These are phyloP conservation scores for Vitis hybrid DNA, from an alignment of 177 flowering plant species.

Conservation along the genomic window DNA sequence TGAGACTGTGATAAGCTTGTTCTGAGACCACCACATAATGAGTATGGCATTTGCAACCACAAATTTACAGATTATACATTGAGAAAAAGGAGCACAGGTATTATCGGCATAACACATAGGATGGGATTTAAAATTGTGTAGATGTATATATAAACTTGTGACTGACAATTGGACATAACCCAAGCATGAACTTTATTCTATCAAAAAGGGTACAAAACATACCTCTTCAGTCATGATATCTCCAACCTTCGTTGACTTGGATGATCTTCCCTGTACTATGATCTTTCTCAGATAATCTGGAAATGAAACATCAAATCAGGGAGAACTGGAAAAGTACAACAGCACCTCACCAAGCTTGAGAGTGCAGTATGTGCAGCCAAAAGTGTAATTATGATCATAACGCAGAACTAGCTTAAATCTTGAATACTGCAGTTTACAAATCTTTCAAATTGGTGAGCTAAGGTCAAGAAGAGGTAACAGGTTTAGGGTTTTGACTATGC, in stretches of 20 bases:
- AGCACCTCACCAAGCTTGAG: not conserved
- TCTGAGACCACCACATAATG: constrained; percentile 47
- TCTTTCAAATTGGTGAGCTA: not conserved
- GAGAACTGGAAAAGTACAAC: not conserved
- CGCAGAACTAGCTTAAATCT: not conserved
- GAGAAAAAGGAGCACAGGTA: too few relatives aligned
- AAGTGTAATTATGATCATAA: not conserved
- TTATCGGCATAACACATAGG: too few relatives aligned
- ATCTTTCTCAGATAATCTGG: constrained; percentile 97
- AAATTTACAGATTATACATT: not conserved
- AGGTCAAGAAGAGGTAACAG: too few relatives aligned
- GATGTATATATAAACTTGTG: not conserved
- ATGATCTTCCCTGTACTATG: constrained; percentile 97
- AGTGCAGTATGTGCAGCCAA: not conserved
- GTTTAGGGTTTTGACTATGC: too few relatives aligned
- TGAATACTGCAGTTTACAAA: not conserved
- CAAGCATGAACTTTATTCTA: not conserved
- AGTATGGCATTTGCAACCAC: not conserved
- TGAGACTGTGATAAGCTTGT: constrained; percentile 92
- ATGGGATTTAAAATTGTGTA: too few relatives aligned
- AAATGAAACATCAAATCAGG: constrained; percentile 16
- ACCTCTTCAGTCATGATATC: constrained; percentile 99
- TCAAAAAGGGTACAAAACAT: constrained; percentile 4
- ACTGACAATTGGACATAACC: not conserved
- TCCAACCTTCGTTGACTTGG: constrained; percentile 97